Conservation (phyloP, 257 asterid genomes). For the Solanum okadae region DNA sequence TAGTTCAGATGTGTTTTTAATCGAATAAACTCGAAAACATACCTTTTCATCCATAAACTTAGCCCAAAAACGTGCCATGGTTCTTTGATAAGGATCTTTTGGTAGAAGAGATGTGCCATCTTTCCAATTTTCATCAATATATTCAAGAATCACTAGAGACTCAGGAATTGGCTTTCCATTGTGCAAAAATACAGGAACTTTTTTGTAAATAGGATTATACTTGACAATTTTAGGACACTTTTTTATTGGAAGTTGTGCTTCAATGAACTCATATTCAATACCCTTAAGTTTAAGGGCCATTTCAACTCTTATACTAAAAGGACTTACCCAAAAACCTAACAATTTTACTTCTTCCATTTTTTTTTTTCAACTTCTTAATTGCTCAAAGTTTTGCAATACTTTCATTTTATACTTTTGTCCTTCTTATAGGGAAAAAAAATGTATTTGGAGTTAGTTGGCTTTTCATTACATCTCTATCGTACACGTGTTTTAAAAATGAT, state of each 20-base stretch:
- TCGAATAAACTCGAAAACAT: neutral
- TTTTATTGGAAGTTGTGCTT: conserved; percentile 17
- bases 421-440: neutral
- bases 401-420: neutral
- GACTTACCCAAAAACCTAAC: conserved; percentile 29
- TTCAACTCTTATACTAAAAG: conserved; percentile 30
- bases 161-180: conserved; percentile 36
- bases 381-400: neutral
- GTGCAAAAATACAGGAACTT: conserved; percentile 36
- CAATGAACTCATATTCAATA: conserved; percentile 24
- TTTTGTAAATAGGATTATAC: conserved; percentile 33
- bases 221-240: conserved; percentile 30
- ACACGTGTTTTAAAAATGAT: neutral
- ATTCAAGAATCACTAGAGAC: conserved; percentile 37
- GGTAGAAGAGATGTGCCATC: conserved; percentile 29
- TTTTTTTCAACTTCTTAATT: neutral
- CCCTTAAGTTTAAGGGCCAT: conserved; percentile 36
- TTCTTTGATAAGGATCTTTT: conserved; percentile 25
- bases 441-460: neutral
- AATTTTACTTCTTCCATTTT: conserved; percentile 39
- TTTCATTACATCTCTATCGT: neutral
- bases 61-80: conserved; percentile 44
- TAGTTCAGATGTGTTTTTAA: too few relatives aligned
- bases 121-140: conserved; percentile 39
- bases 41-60: conserved; percentile 46